Conservation (phyloP, 1,284 basidiomycete genomes). For the Cryptococcus sp. region DNA sequence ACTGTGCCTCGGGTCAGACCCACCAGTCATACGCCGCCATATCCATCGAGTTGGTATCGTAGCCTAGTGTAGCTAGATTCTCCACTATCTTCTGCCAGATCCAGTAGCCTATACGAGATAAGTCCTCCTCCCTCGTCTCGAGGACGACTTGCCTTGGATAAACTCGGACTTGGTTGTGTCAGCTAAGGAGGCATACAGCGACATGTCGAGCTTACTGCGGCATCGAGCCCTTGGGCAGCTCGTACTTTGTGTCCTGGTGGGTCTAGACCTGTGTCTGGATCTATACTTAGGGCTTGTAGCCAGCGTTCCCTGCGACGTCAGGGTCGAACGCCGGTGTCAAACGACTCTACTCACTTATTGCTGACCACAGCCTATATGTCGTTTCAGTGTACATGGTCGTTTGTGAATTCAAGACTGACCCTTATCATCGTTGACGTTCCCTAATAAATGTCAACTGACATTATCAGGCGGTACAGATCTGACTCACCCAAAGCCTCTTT, state of each 20-base stretch:
- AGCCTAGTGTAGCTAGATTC: constrained; percentile 84
- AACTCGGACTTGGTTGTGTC: constrained; percentile 60
- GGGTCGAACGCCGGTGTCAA: background rate
- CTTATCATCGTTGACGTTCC: constrained; percentile 58
- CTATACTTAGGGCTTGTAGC: constrained; percentile 85
- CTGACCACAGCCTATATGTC: constrained; percentile 14
- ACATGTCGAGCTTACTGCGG: constrained; percentile 40
- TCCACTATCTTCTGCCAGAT: constrained; percentile 93
- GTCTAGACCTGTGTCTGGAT: constrained; percentile 87
- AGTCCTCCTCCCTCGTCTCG: background rate
- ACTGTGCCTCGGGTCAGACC: background rate
- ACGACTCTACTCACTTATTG: constrained; percentile 14
- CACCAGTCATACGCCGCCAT: constrained; percentile 85
- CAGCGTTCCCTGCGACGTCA: constrained; percentile 78
- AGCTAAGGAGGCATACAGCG: no score
- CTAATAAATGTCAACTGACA: constrained; percentile 37
- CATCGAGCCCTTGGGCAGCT: constrained; percentile 72
- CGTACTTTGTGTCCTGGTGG: constrained; percentile 83
- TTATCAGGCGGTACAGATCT: background rate
- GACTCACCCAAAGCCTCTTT: constrained; percentile 44
- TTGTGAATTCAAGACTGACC: constrained; percentile 11
- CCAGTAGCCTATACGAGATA: constrained; percentile 64
- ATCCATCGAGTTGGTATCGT: constrained; percentile 83
- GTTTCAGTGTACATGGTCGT: background rate
- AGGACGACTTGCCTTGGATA: constrained; percentile 58